Percentiles rank a stretch among this genome's conserved stretches.
These are phyloP conservation scores for Aschersonia sp. DNA, from an alignment of 2,329 filamentous ascomycete genomes.

Conservation along the genomic window DNA sequence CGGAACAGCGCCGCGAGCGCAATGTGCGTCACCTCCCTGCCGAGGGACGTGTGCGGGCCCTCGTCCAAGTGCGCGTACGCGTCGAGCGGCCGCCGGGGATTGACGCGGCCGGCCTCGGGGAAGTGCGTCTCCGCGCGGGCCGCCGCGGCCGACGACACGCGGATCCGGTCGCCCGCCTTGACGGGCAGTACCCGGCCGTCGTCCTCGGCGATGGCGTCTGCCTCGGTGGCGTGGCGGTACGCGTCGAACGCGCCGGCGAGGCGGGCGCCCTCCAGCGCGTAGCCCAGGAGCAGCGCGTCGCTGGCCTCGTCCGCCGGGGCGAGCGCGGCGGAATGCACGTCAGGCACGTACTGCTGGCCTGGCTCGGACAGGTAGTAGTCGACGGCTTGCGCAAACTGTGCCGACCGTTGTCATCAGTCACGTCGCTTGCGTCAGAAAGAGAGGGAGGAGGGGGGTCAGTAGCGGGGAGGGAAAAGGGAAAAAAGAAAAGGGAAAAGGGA, in stretches of 20 bases:
- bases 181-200: constrained; percentile 36
- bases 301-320: constrained; percentile 38
- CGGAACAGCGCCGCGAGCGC: constrained; percentile 56
- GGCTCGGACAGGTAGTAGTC: constrained; percentile 55
- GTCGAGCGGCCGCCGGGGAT: constrained; percentile 47
- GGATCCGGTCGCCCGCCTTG: constrained; percentile 42
- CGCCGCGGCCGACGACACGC: constrained; percentile 44
- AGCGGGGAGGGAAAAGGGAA: too few relatives aligned
- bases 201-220: constrained; percentile 32
- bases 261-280: constrained; percentile 58
- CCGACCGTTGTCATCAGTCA: too few relatives aligned
- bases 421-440: too few relatives aligned
- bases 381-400: constrained; percentile 53
- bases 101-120: constrained; percentile 44
- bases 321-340: constrained; percentile 45
- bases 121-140: constrained; percentile 43
- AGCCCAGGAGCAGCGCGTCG: constrained; percentile 51
- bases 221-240: constrained; percentile 37
- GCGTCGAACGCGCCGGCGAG: constrained; percentile 48
- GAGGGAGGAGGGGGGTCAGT: too few relatives aligned
- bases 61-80: constrained; percentile 50
- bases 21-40: constrained; percentile 42
- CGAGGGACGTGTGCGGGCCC: constrained; percentile 49
- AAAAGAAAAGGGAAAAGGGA: background rate
- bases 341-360: constrained; percentile 39